Evolutionary conservation across 1,284 basidiomycete genomes (phyloP).

Genomic region (Ceratobasidium sp.): DNA sequence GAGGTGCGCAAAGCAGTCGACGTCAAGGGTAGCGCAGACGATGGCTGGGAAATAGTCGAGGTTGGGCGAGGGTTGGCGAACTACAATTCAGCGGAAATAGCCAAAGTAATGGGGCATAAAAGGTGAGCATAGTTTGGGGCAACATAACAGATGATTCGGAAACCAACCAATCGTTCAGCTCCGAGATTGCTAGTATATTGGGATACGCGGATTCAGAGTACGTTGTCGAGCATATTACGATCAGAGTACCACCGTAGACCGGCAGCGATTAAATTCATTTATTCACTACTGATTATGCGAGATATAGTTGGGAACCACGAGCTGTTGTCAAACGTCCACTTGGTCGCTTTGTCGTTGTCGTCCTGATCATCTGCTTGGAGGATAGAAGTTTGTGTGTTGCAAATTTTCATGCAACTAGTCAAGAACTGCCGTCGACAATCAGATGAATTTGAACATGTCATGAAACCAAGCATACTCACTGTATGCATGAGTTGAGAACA

Average conservation of each 20-base stretch:
- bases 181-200: slow-evolving; percentile 78
- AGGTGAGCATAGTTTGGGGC: slow-evolving; percentile 62
- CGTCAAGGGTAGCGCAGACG: slow-evolving; percentile 47
- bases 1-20: slow-evolving; percentile 43
- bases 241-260: slow-evolving; percentile 46
- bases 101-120: slow-evolving; percentile 86
- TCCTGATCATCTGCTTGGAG: background rate
- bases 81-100: slow-evolving; percentile 94
- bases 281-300: slow-evolving; percentile 30
- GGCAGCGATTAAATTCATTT: background rate
- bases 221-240: slow-evolving; percentile 91
- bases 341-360: slow-evolving; percentile 11
- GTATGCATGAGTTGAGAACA: slow-evolving; percentile 29
- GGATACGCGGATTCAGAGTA: slow-evolving; percentile 97
- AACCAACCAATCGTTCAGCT: slow-evolving; percentile 56
- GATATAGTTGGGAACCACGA: slow-evolving; percentile 35
- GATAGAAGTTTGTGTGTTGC: slow-evolving; percentile 14
- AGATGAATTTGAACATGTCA: background rate
- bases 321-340: slow-evolving; percentile 28
- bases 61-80: slow-evolving; percentile 94
- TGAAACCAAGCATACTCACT: background rate
- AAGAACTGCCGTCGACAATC: slow-evolving; percentile 8
- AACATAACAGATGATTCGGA: slow-evolving; percentile 27
- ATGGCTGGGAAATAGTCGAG: slow-evolving; percentile 81
- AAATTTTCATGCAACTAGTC: slow-evolving; percentile 24